phyloP scores from a whole-genome alignment of 2,329 filamentous ascomycete species.

The Lecanosticta acicola region DNA sequence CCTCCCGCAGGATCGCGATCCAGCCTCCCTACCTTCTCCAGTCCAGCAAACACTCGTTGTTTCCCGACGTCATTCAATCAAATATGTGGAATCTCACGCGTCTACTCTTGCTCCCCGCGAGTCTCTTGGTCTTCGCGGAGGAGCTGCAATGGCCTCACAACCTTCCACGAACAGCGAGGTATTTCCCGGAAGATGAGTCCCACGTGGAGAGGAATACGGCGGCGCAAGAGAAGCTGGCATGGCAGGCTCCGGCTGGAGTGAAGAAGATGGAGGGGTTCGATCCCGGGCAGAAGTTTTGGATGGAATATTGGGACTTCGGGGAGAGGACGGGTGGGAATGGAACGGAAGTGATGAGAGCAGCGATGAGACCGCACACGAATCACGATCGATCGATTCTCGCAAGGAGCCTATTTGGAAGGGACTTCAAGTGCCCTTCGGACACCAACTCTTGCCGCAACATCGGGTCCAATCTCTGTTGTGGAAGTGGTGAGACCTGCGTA shows the following conservation, averaged over 20 bases:
- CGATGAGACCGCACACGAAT: slow-evolving; percentile 10
- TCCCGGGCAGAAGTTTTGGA: slow-evolving; percentile 66
- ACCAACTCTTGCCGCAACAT: slow-evolving; percentile 61
- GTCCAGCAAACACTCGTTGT: neutral
- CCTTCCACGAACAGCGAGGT: slow-evolving; percentile 41
- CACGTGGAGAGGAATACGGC: slow-evolving; percentile 39
- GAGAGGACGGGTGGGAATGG: slow-evolving; percentile 10
- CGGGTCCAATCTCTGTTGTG: slow-evolving; percentile 68
- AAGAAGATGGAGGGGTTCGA: slow-evolving; percentile 67
- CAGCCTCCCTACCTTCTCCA: neutral
- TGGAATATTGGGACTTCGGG: slow-evolving; percentile 56
- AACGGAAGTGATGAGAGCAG: neutral
- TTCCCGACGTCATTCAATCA: neutral
- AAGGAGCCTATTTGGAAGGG: slow-evolving; percentile 45
- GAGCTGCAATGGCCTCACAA: slow-evolving; percentile 44
- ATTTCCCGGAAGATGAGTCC: slow-evolving; percentile 45
- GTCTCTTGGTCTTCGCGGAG: slow-evolving; percentile 21
- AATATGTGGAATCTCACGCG: slow-evolving; percentile 21
- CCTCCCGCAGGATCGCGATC: neutral
- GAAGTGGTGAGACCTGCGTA: slow-evolving; percentile 60
- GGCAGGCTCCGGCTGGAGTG: slow-evolving; percentile 54
- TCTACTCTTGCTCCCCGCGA: slow-evolving; percentile 25
- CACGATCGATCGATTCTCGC: slow-evolving; percentile 18
- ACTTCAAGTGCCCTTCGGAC: slow-evolving; percentile 60
- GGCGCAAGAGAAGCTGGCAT: slow-evolving; percentile 36